Conservation (phyloP, 192 early-diverging fungal genomes). For the Rhizophagus clarus region DNA sequence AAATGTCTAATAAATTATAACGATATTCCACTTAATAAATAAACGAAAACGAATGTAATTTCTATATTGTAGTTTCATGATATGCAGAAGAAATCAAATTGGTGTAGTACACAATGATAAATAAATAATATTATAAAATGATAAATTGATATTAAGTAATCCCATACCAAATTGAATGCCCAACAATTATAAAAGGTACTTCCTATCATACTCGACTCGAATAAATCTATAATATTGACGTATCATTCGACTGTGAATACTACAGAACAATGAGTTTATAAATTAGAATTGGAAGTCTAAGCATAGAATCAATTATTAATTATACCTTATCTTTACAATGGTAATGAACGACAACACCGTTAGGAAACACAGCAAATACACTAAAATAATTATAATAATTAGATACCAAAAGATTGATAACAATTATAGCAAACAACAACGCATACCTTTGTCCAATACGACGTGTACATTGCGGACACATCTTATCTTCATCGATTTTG, state of each 20-base stretch:
- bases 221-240: conserved; percentile 5
- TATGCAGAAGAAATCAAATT: too few relatives aligned
- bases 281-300: neutral
- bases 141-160: too few relatives aligned
- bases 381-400: conserved; percentile 36
- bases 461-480: conserved; percentile 73
- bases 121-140: too few relatives aligned
- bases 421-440: neutral
- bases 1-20: too few relatives aligned
- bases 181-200: too few relatives aligned
- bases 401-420: conserved; percentile 7
- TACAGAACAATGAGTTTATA: neutral
- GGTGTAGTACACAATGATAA: too few relatives aligned
- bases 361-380: conserved; percentile 76
- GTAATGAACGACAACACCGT: conserved; percentile 74
- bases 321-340: conserved; percentile 63
- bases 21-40: too few relatives aligned
- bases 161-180: too few relatives aligned
- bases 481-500: conserved; percentile 71
- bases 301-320: neutral
- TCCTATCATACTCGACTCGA: too few relatives aligned
- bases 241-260: conserved; percentile 26
- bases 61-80: too few relatives aligned
- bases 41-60: too few relatives aligned
- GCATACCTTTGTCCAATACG: conserved; percentile 62